Evolutionary conservation across 176 grass and related monocot species (phyloP).

Genomic region (Triticum monococcum): DNA sequence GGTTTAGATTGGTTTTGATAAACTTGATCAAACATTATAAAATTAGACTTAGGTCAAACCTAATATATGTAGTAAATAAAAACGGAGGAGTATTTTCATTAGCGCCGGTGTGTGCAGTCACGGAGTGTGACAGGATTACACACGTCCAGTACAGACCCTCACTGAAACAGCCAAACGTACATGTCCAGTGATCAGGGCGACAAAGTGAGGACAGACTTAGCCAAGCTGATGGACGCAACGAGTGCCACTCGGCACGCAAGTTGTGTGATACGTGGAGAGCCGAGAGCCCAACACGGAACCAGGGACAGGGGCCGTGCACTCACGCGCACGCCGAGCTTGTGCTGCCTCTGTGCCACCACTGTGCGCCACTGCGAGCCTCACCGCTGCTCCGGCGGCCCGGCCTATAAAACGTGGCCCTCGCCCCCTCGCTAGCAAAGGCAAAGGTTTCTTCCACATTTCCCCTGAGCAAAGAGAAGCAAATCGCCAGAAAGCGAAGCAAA

Average conservation of each 20-base stretch:
- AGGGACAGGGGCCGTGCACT: background rate
- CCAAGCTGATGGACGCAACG: background rate
- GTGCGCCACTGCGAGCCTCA: background rate
- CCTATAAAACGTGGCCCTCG: background rate
- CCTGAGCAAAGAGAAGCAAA: background rate
- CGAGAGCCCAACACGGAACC: slow-evolving; percentile 3
- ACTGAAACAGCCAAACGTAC: background rate
- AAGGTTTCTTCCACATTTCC: background rate
- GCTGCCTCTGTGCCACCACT: background rate
- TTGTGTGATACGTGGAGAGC: background rate
- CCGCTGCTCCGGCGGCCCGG: background rate
- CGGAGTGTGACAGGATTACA: too few relatives aligned
- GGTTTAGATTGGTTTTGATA: too few relatives aligned
- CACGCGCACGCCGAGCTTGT: background rate
- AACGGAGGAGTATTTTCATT: too few relatives aligned
- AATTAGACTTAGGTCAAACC: too few relatives aligned
- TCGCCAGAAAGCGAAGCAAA: background rate
- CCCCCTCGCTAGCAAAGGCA: background rate
- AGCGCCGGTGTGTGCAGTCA: too few relatives aligned
- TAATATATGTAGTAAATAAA: too few relatives aligned
- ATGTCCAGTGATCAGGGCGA: background rate
- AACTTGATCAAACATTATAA: too few relatives aligned
- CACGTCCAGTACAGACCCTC: too few relatives aligned
- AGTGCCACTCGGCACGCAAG: background rate
- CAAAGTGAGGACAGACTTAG: background rate